Evolutionary conservation across 768 basidiomycete species (phyloP), one percentile per base, ranked within the genome.

Genomic region (Rhizopogon salebrosus): DNA sequence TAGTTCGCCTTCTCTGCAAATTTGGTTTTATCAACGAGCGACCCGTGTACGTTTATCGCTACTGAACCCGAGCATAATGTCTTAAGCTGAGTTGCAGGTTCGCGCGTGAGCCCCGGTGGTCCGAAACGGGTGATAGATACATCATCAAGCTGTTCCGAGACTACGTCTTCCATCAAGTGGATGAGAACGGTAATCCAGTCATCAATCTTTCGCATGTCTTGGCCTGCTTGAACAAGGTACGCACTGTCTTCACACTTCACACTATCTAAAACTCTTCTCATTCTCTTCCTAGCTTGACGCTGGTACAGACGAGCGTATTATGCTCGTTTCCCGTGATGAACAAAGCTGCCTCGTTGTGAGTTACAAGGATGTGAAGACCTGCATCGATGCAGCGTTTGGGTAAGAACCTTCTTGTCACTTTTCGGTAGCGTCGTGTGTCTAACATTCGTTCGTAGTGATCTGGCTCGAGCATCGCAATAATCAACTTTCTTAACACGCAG

Each of bases 11-110:
- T 46, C 72, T 98, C 55, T 85, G 85, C 68, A 99, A 98, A 72
- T 87, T 99, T 60, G 93, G 93, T 0, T 98, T 99, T 70, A 98
- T 99, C 73, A 98, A 98, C 66, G 97, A 99, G 65, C 80, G 97
- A n/a, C 95, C 97, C 3, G 97, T 98, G 93, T 98, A 64, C 51
- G 90, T 79, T 6, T 16, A 34, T 51, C 22, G 37, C 8, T 36
- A 3, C n/a, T 38, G 18, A 10, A 14, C 18, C 16, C 13, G 8
- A 38, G 18, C 36, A 24, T 29, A 8, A 5, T 27, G 31, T 50
- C 51, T 57, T 26, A 61, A 4, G 6, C n/a, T 41, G 51, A 31
- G 2, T n/a, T n/a, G 40, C 20, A 95, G 93, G 61, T 97, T 97
- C 61, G 88, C 94, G n/a, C 86, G 89, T 38, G 95, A 98, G 62